Conservation (phyloP, 2,329 filamentous ascomycete genomes). For the Fusarium sp. region DNA sequence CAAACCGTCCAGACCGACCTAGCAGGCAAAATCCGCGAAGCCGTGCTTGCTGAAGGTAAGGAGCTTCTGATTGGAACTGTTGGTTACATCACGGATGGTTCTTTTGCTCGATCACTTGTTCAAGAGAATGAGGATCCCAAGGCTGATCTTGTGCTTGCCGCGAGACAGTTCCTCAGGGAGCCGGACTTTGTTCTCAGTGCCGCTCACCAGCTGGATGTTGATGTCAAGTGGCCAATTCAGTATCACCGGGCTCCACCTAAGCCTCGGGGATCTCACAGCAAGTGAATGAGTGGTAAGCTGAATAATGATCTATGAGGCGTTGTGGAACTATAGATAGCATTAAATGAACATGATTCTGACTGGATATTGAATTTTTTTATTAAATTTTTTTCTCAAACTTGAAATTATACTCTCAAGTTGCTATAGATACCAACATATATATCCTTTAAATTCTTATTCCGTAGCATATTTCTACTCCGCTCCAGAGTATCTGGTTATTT, state of each 20-base stretch:
- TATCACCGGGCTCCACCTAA: constrained; percentile 50
- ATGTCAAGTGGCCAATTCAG: constrained; percentile 79
- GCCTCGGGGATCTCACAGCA: neutral
- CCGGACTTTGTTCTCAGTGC: constrained; percentile 80
- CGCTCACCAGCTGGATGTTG: constrained; percentile 77
- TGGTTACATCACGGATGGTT: constrained; percentile 76
- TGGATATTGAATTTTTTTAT: neutral
- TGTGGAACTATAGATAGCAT: neutral
- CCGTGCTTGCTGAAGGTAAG: constrained; percentile 61
- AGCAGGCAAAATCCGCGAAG: constrained; percentile 76
- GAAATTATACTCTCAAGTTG: neutral
- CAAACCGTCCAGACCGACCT: constrained; percentile 81
- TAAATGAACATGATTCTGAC: neutral
- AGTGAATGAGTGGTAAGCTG: neutral
- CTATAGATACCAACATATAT: no score
- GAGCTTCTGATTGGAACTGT: constrained; percentile 77
- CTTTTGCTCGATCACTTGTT: constrained; percentile 70
- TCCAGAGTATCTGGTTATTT: neutral
- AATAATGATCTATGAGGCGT: neutral
- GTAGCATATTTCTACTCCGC: no score
- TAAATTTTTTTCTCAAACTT: neutral
- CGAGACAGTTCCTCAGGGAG: constrained; percentile 83
- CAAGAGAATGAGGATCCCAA: constrained; percentile 59
- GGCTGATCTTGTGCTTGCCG: constrained; percentile 79
- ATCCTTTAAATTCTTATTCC: no score